These are phyloP conservation scores for Fusarium staphyleae DNA, from an alignment of 2,329 filamentous ascomycete species.

Conservation along the genomic window DNA sequence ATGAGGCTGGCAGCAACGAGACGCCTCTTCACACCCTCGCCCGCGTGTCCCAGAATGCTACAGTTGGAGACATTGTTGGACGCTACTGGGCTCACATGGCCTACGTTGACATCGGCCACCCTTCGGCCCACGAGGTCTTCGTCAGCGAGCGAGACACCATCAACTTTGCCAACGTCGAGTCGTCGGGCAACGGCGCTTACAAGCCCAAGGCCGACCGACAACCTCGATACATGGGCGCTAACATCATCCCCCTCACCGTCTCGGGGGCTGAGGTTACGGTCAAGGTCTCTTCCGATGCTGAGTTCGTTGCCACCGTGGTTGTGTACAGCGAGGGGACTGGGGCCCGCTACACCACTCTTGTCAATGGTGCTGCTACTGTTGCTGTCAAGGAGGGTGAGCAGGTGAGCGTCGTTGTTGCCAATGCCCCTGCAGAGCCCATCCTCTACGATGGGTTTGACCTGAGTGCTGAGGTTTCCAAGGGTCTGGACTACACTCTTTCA, in stretches of 20 bases:
- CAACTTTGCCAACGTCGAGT: conserved; percentile 54
- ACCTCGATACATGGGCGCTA: conserved; percentile 59
- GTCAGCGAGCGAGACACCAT: conserved; percentile 45
- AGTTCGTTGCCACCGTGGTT: conserved; percentile 52
- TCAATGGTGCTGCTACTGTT: conserved; percentile 46
- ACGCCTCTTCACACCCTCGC: conserved; percentile 57
- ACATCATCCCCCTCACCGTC: conserved; percentile 54
- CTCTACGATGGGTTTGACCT: conserved; percentile 54
- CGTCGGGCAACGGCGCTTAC: conserved; percentile 47
- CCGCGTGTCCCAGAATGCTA: conserved; percentile 46
- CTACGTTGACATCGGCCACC: conserved; percentile 58
- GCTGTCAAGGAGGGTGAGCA: conserved; percentile 51
- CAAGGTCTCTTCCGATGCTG: conserved; percentile 45
- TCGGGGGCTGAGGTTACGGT: conserved; percentile 43
- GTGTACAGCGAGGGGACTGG: conserved; percentile 41
- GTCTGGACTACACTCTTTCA: conserved; percentile 50
- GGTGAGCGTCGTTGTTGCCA: conserved; percentile 55
- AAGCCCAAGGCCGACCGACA: conserved; percentile 51
- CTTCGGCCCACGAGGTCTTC: conserved; percentile 50
- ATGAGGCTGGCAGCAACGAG: conserved; percentile 54
- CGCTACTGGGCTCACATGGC: conserved; percentile 62
- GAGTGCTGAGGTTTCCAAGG: conserved; percentile 46
- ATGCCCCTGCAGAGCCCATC: conserved; percentile 53
- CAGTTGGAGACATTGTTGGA: conserved; percentile 52
- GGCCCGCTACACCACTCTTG: conserved; percentile 48